phyloP scores from a whole-genome alignment of 768 basidiomycete genomes.

The Daedaleopsis sinensis region DNA sequence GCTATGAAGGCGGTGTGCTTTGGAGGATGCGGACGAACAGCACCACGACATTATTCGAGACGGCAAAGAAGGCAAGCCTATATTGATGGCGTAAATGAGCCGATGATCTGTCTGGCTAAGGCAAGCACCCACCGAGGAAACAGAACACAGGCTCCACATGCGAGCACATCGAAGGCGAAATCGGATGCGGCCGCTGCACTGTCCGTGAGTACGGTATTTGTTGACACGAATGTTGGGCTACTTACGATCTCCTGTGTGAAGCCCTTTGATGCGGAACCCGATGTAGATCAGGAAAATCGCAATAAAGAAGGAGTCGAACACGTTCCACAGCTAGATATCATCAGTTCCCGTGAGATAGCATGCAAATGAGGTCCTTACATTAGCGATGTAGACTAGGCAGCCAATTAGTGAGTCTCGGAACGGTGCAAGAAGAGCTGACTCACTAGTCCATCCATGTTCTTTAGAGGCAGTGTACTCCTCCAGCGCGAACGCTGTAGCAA shows the following conservation, averaged over 20 bases:
- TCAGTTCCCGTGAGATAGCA: not conserved
- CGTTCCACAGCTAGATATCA: conserved; percentile 80
- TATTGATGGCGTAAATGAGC: not conserved
- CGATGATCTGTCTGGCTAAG: not conserved
- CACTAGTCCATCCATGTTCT: conserved; percentile 88
- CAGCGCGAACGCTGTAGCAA: conserved; percentile 76
- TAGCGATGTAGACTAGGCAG: conserved; percentile 75
- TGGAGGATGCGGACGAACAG: conserved; percentile 49
- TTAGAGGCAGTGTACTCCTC: conserved; percentile 88
- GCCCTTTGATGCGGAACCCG: conserved; percentile 63
- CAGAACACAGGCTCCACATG: conserved; percentile 84
- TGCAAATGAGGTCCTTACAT: conserved; percentile 44
- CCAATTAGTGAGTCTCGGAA: not conserved
- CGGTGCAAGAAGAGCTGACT: conserved; percentile 34
- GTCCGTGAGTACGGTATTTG: not conserved
- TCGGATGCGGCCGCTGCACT: conserved; percentile 50
- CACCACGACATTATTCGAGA: conserved; percentile 78
- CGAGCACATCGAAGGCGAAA: conserved; percentile 79
- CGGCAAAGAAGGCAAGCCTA: conserved; percentile 78
- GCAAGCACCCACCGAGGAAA: conserved; percentile 64
- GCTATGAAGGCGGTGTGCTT: not conserved
- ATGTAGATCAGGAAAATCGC: conserved; percentile 71
- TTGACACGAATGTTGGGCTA: not conserved
- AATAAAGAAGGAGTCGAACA: conserved; percentile 79
- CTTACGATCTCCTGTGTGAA: conserved; percentile 56